Evolutionary conservation across 306 rosid genomes (phyloP).

Genomic region (Corylus heterophylla): DNA sequence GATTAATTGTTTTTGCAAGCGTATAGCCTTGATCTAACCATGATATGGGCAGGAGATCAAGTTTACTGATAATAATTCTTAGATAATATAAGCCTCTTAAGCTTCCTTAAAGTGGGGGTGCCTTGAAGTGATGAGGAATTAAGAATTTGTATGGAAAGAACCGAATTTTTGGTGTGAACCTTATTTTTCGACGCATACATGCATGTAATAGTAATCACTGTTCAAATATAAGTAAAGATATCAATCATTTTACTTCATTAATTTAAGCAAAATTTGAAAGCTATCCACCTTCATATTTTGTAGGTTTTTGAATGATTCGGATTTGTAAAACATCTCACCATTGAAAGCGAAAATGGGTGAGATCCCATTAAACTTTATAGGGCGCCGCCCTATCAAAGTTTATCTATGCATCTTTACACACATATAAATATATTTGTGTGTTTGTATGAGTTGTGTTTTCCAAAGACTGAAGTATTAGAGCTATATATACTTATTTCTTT

Average conservation of each 20-base stretch:
- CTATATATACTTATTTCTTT: not conserved
- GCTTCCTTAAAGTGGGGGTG: not conserved
- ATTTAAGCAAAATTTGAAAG: not conserved
- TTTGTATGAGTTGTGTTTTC: not conserved
- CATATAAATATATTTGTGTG: not conserved
- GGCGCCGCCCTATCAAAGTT: not conserved
- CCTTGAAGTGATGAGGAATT: constrained; percentile 3
- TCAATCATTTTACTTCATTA: not conserved
- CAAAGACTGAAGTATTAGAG: not conserved
- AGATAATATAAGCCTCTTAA: not conserved
- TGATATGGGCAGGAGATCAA: not conserved
- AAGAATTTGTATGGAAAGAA: constrained; percentile 20
- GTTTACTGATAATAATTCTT: not conserved
- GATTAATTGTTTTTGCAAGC: constrained; percentile 10
- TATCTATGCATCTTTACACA: not conserved
- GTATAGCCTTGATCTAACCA: not conserved
- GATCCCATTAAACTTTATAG: not conserved
- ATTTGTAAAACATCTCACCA: not conserved
- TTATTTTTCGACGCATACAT: not conserved
- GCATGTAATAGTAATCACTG: not conserved
- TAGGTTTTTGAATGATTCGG: not conserved
- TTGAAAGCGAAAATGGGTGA: not conserved
- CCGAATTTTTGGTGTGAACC: not conserved
- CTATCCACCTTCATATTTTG: not conserved
- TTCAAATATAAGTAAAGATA: not conserved